Evolutionary conservation across 169 alveolate species (phyloP), one percentile per base, ranked within the genome.

Genomic region (Plasmodium cynomolgi): DNA sequence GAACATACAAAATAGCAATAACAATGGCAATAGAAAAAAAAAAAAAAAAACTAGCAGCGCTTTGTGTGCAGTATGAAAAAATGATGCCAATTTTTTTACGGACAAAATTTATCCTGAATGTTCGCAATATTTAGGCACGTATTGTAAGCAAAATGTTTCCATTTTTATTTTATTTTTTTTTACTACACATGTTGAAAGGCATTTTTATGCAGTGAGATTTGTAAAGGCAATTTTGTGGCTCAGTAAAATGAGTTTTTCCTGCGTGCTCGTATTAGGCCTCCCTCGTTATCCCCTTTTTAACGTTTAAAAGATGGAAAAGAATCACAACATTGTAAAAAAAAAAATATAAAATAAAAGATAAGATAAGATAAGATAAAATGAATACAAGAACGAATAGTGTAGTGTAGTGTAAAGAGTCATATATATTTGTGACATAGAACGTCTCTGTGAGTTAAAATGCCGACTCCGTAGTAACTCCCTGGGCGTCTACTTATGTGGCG

Each of bases 321-420:
- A 75, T 85, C 84, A 85, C 93, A 74, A 85, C 31, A 85, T 85
- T 50, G 93, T 85, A 85, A 85, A 85, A 75, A 41, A 84, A 47
- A 47, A 62, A 39, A 84, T 72, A 41, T 72, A 71, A 54, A 73
- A 72, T 20, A 84, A 29, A 34, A 39, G 6, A 68, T 68, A 68
- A 68, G 37, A 41, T 3, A 41, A 23, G 54, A 44, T 23, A 41
- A n/a, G n/a, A 20, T 29, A 41, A 75, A 7, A 33, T 81, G 58
- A 26, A 81, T 20, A 81, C 33, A 41, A 41, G 39, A 50, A n/a
- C 50, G 9, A 80, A 41, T 80, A 39, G 31, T 41, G 33, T 44
- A 80, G 34, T 80, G 71, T 15, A 80, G 74, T 44, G 71, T 31
- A 39, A 80, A 80, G 74, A 5, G 84, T 20, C 20, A 31, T 3